These are phyloP conservation scores for Hordeum pubiflorum DNA, from an alignment of 202 grass and related monocot genomes.

Conservation along the genomic window DNA sequence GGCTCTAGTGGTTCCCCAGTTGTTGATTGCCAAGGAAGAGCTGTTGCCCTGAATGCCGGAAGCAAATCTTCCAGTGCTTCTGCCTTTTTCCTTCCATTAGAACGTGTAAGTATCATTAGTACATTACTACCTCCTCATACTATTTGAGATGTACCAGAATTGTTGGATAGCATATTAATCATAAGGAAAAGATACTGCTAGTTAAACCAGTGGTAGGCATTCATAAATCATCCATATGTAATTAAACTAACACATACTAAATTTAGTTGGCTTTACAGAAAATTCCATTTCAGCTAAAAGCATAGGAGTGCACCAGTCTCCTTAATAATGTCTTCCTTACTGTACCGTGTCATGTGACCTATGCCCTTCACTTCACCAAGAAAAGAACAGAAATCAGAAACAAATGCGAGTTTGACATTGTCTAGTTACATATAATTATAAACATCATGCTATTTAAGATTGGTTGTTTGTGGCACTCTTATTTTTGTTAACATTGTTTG, in stretches of 20 bases:
- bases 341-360: background rate
- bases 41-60: constrained; percentile 96
- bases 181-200: background rate
- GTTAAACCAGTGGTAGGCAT: constrained; percentile 8
- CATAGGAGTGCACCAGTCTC: background rate
- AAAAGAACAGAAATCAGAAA: background rate
- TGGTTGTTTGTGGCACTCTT: background rate
- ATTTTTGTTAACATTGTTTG: constrained; percentile 26
- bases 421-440: background rate
- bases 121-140: background rate
- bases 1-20: constrained; percentile 97
- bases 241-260: background rate
- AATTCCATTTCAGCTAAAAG: background rate
- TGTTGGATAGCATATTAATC: background rate
- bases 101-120: constrained; percentile 51
- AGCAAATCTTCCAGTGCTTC: constrained; percentile 98
- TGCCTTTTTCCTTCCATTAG: constrained; percentile 96
- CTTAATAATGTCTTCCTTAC: background rate
- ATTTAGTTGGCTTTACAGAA: background rate
- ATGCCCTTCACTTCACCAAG: background rate
- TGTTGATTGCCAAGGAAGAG: constrained; percentile 96
- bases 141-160: background rate
- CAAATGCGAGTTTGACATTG: background rate
- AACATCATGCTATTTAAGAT: background rate
- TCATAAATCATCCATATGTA: background rate